A percentile compares a stretch with the other conserved stretches of the same genome.
Conservation (phyloP, 805 yeast species). For the Kuraishia capsulata region DNA sequence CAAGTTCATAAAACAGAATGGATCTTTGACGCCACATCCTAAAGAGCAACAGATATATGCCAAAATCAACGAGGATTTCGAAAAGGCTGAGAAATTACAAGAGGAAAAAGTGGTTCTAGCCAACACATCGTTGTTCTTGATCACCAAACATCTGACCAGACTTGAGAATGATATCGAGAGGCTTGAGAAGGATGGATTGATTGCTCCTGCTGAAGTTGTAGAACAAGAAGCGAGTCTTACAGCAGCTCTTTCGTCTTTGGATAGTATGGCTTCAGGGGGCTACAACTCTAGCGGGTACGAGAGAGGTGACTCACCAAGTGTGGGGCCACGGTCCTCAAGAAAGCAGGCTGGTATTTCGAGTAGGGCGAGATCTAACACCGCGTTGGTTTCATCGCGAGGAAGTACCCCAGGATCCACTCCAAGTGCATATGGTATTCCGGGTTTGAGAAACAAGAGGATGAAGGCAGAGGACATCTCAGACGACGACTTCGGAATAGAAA, state of each 20-base stretch:
- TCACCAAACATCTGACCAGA: conserved; percentile 64
- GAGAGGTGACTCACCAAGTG: not conserved
- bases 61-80: conserved; percentile 63
- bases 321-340: no score
- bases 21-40: conserved; percentile 73
- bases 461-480: conserved; percentile 1
- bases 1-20: conserved; percentile 74
- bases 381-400: no score
- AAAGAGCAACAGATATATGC: conserved; percentile 62
- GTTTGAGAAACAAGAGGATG: no score
- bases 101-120: conserved; percentile 72
- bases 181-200: conserved; percentile 72
- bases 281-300: not conserved
- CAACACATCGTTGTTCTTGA: conserved; percentile 71
- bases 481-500: not conserved
- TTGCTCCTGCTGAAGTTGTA: conserved; percentile 40
- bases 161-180: conserved; percentile 70
- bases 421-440: no score
- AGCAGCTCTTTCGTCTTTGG: conserved; percentile 1
- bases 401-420: no score
- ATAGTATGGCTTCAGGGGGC: not conserved
- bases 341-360: no score
- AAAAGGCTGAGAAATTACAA: conserved; percentile 51
- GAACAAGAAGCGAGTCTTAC: conserved; percentile 6
- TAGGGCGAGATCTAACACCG: not conserved